phyloP scores from a whole-genome alignment of 2,329 filamentous ascomycete species.

The Xylariaceae sp. region DNA sequence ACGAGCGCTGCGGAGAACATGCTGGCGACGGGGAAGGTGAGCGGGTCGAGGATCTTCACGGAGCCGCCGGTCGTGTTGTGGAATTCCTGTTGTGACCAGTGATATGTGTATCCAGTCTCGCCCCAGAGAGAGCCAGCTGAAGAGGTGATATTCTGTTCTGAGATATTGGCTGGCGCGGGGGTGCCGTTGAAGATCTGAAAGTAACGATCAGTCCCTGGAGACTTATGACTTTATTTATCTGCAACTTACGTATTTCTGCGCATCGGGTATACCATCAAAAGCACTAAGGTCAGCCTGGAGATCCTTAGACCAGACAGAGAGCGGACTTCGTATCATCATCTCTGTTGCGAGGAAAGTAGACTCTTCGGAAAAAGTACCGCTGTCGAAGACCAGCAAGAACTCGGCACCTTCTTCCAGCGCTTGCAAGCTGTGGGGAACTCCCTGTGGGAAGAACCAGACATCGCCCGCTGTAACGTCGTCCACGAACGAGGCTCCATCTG shows the following conservation, averaged over 20 bases:
- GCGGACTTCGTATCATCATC: constrained; percentile 53
- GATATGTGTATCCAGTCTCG: constrained; percentile 49
- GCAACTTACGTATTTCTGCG: constrained; percentile 47
- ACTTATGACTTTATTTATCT: background rate
- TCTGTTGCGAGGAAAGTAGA: constrained; percentile 61
- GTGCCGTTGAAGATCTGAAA: constrained; percentile 54
- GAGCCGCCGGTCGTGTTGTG: constrained; percentile 57
- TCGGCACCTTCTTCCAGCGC: constrained; percentile 58
- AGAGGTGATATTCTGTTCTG: constrained; percentile 50
- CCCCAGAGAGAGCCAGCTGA: constrained; percentile 46
- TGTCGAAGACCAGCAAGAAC: constrained; percentile 63
- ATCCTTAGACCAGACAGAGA: constrained; percentile 59
- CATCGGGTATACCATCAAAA: constrained; percentile 50
- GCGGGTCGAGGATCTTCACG: constrained; percentile 62
- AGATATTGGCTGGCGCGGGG: constrained; percentile 47
- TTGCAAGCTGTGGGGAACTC: constrained; percentile 56
- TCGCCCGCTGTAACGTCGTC: constrained; percentile 54
- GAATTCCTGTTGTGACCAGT: constrained; percentile 54
- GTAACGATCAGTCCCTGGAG: constrained; percentile 1
- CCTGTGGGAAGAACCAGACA: constrained; percentile 57
- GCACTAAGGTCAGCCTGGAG: constrained; percentile 50
- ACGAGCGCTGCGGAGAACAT: constrained; percentile 61
- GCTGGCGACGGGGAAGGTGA: constrained; percentile 58
- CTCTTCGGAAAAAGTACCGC: constrained; percentile 61
- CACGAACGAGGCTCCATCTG: constrained; percentile 51